A percentile compares a stretch with the other conserved stretches of the same genome.
Conservation (phyloP, 768 basidiomycete genomes). For the Boletus reticulatus region DNA sequence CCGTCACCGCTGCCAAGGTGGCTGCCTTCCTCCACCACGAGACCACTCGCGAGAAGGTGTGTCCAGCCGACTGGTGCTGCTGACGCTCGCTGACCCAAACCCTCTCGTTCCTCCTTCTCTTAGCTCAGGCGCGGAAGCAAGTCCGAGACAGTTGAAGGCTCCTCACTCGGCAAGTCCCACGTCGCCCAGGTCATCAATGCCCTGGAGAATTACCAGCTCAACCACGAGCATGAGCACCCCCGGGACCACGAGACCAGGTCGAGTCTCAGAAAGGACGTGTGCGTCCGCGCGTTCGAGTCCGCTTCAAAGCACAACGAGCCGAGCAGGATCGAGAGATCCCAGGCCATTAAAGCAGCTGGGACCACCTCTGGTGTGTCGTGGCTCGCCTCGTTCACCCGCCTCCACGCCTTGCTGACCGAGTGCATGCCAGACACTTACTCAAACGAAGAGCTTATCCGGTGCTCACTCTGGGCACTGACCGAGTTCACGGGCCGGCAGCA, state of each 20-base stretch:
- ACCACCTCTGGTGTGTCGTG: background rate
- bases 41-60: constrained; percentile 29
- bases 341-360: background rate
- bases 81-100: too few relatives aligned
- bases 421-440: background rate
- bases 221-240: constrained; percentile 5
- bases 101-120: too few relatives aligned
- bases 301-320: constrained; percentile 1
- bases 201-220: constrained; percentile 23
- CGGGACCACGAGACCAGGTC: background rate
- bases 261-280: background rate
- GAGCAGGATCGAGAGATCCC: background rate
- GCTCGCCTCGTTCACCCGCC: background rate
- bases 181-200: constrained; percentile 31
- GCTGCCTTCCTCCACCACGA: constrained; percentile 31
- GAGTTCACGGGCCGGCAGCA: background rate
- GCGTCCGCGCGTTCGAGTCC: background rate
- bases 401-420: background rate
- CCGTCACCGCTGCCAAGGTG: constrained; percentile 31
- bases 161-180: constrained; percentile 23
- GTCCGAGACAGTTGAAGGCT: constrained; percentile 17
- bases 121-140: constrained; percentile 6
- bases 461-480: constrained; percentile 1
- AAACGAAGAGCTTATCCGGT: background rate
- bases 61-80: background rate